Evolutionary conservation across 78 protist species (phyloP).

Genomic region (Dictyostelium citrinum): DNA sequence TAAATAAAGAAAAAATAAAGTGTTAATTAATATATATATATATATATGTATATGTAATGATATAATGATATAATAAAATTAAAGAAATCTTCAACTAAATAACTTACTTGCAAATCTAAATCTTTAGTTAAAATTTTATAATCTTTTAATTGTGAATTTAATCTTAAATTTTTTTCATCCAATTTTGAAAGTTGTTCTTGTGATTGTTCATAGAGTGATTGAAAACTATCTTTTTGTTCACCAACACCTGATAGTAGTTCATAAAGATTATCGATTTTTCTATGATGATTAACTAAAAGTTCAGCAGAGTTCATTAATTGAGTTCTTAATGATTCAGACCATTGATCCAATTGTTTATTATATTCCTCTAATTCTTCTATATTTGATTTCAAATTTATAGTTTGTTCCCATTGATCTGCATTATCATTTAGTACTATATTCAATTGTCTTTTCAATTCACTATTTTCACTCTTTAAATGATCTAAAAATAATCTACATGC

Average conservation of each 20-base stretch:
- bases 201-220: not conserved
- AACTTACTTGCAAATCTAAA: not conserved
- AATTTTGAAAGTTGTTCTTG: not conserved
- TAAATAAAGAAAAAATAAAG: not conserved
- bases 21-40: no score
- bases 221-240: slow-evolving; percentile 31
- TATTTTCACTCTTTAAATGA: slow-evolving; percentile 37
- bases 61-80: no score
- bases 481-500: slow-evolving; percentile 19
- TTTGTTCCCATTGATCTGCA: slow-evolving; percentile 38
- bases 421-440: slow-evolving; percentile 40
- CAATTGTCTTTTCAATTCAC: slow-evolving; percentile 23
- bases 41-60: not conserved
- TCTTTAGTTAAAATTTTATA: not conserved
- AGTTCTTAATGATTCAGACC: not conserved
- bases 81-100: no score
- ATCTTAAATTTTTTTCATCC: not conserved
- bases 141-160: not conserved
- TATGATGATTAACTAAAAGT: slow-evolving; percentile 16
- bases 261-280: slow-evolving; percentile 14
- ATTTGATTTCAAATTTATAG: not conserved
- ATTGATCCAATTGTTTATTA: not conserved
- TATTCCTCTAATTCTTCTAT: slow-evolving; percentile 6
- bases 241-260: not conserved
- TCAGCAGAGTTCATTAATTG: slow-evolving; percentile 18